Evolutionary conservation across 1,284 basidiomycete genomes (phyloP), one percentile per base, ranked within the genome.

Genomic region (Cerioporus squamosus): DNA sequence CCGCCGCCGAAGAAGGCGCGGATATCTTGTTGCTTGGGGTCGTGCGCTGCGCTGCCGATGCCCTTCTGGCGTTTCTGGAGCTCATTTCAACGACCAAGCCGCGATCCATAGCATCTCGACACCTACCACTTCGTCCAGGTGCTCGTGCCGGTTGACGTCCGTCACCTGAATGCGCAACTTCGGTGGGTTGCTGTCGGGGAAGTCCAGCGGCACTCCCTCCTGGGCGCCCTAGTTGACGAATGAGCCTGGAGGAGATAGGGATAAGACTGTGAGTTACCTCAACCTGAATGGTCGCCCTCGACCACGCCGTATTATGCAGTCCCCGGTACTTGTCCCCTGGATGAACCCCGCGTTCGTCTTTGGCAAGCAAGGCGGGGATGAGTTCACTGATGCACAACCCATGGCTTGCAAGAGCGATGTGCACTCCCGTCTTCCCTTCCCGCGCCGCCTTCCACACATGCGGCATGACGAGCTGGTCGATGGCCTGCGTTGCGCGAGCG

Each of bases 341-440:
- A 15, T 60, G 65, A 54, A 71, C 57, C 1, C 72, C 72, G n/a
- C 66, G 66, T 29, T 72, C 70, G 59, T 79, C 76, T 62, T 71
- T 76, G 61, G 72, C 75, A 53, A 85, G 64, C 48, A 91, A 68
- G 20, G 79, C 80, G 22, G 77, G 74, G 12, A 90, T 69, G 20
- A 88, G 72, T 71, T 93, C 90, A 51, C 81, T 80, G 42, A 95
- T 88, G 70, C 87, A 89, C 42, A 93, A 72, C 0, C 93, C 92
- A 70, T 95, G 93, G 71, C 92, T 93, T 31, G 94, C 87, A 45
- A 95, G 71, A 2, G 87, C 88, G 38, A 94, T 72, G 65, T 91
- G 85, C 7, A 82, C 71, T 18, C 74, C 76, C 47, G 71, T 73
- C 57, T 60, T 68, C 20, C 75, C 76, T 18, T 76, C 72, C 40